phyloP scores from a whole-genome alignment of 371 early-diverging fungal genomes.

The Ordospora pajunii region DNA sequence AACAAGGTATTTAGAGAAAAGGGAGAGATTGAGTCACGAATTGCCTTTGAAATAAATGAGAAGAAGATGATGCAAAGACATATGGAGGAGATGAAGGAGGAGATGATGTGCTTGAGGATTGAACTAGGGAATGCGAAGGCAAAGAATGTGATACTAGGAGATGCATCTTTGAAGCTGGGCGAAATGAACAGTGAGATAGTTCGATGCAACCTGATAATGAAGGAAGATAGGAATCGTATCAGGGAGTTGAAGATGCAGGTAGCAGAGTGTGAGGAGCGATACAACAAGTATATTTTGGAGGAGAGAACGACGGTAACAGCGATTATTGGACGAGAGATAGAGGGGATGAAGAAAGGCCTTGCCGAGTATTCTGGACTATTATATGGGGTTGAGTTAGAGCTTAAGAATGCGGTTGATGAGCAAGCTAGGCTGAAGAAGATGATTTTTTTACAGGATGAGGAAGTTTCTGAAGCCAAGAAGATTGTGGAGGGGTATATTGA shows the following conservation, averaged over 20 bases:
- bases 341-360: neutral
- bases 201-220: neutral
- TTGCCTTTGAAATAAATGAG: neutral
- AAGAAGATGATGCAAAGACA: neutral
- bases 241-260: slow-evolving; percentile 1
- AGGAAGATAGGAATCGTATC: neutral
- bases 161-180: neutral
- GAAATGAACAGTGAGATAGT: slow-evolving; percentile 13
- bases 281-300: slow-evolving; percentile 17
- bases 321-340: slow-evolving; percentile 31
- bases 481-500: neutral
- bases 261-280: slow-evolving; percentile 6
- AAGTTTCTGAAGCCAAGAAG: neutral
- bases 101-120: slow-evolving; percentile 4
- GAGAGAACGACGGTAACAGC: slow-evolving; percentile 15
- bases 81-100: slow-evolving; percentile 1
- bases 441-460: neutral
- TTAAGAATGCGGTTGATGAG: neutral
- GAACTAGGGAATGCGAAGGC: neutral
- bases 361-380: neutral
- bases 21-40: neutral
- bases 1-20: slow-evolving; percentile 5
- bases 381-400: neutral
- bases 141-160: neutral
- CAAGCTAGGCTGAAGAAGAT: neutral